Evolutionary conservation across 768 basidiomycete species (phyloP).

Genomic region (Asterophora parasitica): DNA sequence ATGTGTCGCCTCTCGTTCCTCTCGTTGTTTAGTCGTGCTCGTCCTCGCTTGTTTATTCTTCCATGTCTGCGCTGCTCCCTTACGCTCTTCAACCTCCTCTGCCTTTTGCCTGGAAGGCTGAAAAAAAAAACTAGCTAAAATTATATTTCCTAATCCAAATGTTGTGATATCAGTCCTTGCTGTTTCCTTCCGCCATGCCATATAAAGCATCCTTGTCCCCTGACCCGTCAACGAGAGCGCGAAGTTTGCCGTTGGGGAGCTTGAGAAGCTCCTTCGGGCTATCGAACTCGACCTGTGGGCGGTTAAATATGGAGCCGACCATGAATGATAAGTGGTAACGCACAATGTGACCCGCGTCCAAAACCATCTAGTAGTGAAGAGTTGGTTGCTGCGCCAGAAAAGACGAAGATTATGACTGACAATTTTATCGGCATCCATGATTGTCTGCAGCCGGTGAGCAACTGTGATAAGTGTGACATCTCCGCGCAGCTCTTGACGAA

Average conservation of each 20-base stretch:
- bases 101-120: background rate
- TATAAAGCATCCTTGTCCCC: constrained; percentile 47
- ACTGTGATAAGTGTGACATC: constrained; percentile 63
- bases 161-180: background rate
- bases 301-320: too few relatives aligned
- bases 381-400: constrained; percentile 6
- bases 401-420: constrained; percentile 23
- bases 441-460: constrained; percentile 66
- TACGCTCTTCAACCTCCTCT: background rate
- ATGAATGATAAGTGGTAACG: constrained; percentile 6
- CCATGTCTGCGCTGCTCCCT: constrained; percentile 3
- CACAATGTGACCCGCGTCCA: constrained; percentile 54
- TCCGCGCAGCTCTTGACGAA: constrained; percentile 56
- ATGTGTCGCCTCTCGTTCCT: constrained; percentile 6
- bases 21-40: constrained; percentile 1
- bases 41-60: constrained; percentile 4
- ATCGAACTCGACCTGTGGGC: constrained; percentile 45
- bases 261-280: constrained; percentile 46
- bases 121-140: background rate
- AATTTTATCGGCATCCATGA: constrained; percentile 62
- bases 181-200: constrained; percentile 31
- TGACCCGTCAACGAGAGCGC: constrained; percentile 54
- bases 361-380: constrained; percentile 34
- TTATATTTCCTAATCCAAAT: constrained; percentile 1
- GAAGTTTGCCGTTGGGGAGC: constrained; percentile 45